Conservation (phyloP, 1,139 yeast genomes). For the Zygoascus meyerae region DNA sequence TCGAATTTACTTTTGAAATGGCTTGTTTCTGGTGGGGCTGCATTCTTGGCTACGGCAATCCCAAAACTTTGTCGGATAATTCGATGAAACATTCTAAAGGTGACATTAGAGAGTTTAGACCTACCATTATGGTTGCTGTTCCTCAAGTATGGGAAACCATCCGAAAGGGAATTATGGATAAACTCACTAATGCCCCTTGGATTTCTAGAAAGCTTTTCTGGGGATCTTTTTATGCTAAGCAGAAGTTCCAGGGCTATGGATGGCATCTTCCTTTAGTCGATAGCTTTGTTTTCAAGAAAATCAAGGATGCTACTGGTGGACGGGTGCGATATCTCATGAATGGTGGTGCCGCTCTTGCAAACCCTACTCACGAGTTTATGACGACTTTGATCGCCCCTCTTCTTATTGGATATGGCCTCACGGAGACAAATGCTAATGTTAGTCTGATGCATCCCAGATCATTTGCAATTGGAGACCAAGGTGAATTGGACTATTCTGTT, state of each 20-base stretch:
- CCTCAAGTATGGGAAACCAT: constrained; percentile 98
- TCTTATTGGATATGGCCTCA: constrained; percentile 93
- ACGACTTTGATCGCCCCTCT: constrained; percentile 75
- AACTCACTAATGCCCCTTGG: constrained; percentile 62
- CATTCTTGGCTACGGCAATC: constrained; percentile 82
- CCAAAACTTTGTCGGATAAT: constrained; percentile 79
- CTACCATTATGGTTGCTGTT: constrained; percentile 95
- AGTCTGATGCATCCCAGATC: constrained; percentile 59
- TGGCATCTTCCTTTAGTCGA: constrained; percentile 69
- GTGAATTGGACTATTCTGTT: constrained; percentile 74
- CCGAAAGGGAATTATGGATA: constrained; percentile 82
- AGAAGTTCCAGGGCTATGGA: constrained; percentile 51
- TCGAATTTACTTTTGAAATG: constrained; percentile 86
- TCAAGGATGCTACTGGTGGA: constrained; percentile 96
- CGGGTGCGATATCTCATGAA: constrained; percentile 63
- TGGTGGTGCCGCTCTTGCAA: constrained; percentile 92
- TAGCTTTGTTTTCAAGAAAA: constrained; percentile 72
- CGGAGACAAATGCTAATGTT: constrained; percentile 93
- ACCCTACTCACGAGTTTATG: constrained; percentile 81
- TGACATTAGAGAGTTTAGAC: constrained; percentile 81
- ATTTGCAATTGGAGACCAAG: constrained; percentile 71
- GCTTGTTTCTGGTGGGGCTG: constrained; percentile 85
- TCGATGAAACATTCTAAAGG: constrained; percentile 82
- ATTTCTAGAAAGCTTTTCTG: constrained; percentile 78
- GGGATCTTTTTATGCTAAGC: constrained; percentile 76